phyloP scores from a whole-genome alignment of 2,329 filamentous ascomycete species.

The Microsporum audouinii region DNA sequence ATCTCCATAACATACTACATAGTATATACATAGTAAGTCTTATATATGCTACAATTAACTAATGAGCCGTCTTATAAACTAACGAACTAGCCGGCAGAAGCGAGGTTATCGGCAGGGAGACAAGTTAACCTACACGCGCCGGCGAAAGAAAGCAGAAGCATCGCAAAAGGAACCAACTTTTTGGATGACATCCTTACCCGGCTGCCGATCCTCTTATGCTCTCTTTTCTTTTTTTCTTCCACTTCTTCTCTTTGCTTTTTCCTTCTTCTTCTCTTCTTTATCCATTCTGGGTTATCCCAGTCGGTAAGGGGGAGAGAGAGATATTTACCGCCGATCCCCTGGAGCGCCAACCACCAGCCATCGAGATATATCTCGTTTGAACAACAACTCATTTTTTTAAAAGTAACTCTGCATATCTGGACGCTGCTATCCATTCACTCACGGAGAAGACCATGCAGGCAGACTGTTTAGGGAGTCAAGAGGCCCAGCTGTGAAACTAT shows the following conservation, averaged over 20 bases:
- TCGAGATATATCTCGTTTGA: neutral
- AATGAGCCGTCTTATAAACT: neutral
- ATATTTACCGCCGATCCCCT: neutral
- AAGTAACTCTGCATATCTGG: neutral
- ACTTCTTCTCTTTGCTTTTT: neutral
- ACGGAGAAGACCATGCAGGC: neutral
- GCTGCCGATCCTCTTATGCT: neutral
- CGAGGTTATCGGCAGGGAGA: neutral
- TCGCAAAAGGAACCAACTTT: neutral
- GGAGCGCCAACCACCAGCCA: neutral
- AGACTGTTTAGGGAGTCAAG: neutral
- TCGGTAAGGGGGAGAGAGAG: neutral
- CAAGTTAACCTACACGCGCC: neutral
- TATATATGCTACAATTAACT: neutral
- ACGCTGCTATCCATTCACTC: neutral
- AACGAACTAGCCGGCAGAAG: neutral
- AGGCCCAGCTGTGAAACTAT: neutral
- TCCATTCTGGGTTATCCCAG: neutral
- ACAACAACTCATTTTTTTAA: neutral
- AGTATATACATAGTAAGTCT: no score
- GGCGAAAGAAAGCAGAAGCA: neutral
- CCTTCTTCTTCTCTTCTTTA: neutral
- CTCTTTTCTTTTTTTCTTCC: neutral
- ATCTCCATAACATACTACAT: no score
- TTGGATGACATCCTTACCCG: neutral